Evolutionary conservation across 202 grass and related monocot species (phyloP), one percentile per base, ranked within the genome.

Genomic region (Brachypodium distachyon): DNA sequence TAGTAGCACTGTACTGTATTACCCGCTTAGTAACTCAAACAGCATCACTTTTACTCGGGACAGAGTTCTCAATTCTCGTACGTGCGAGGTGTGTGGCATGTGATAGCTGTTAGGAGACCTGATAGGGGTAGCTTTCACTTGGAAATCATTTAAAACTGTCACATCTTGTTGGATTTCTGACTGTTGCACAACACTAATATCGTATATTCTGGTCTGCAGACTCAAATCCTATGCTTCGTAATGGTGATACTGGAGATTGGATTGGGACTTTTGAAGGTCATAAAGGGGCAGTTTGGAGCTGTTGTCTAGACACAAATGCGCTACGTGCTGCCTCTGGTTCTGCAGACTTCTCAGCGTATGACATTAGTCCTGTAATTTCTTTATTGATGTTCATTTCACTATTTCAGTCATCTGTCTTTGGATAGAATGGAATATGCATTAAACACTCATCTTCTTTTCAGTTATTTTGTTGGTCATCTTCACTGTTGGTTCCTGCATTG

Each of bases 221-320:
- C 71, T 85, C 92, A 43, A 94, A 88, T 72, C 96, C 96, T 5
- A 99, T 99, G 92, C 87, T 99, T 67, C 93, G 96, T 77, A 99
- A 99, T 80, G 96, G 96, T 22, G 96, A 96, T 68, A 93, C 96
- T 42, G 96, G 96, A 74, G 96, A 99, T 74, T 99, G 96, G 96
- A 99, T 99, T 87, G 96, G 96, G 21, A 99, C 96, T 55, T 99
- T 99, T 77, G 83, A 96, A 91, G 96, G 96, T 37, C 96, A 99
- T 72, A 99, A 99, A 79, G 96, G 96, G 70, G 96, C 96, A 54
- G 96, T 99, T 55, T 99, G 96, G 92, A 96, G 96, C 80, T 96
- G 87, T 46, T 93, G 96, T 70, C 90, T 99, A 1, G 96, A 99
- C 59, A 93, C 84, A 70, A 93, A 89, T 91, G 92, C 92, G 72